Base-by-base conservation (phyloP, 345 rosid species). In the Microthlaspi erraticum region DNA sequence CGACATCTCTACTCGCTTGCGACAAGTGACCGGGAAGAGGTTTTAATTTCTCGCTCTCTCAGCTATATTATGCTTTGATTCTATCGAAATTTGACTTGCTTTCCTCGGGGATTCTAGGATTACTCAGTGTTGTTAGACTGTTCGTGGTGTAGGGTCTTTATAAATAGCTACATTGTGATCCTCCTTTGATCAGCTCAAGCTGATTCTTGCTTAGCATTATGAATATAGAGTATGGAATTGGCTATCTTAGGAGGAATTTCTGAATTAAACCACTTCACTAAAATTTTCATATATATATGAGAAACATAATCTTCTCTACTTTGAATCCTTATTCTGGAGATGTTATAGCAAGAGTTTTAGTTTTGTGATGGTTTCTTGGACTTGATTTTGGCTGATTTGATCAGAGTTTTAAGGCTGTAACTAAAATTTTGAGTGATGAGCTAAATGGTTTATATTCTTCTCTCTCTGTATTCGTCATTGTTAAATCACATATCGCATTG, bases 11-110 rank as follows among this genome's bases (percentile, higher is more conserved):
- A 60, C 76, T 72, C 84, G 87, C 34, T 60, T 82, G 18, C 88
- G 86, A 52, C 83, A 74, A 78, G 57, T 91, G 10, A 82, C 96
- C 17, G 96, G 98, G 29, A 94, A 94, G 79, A 87, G 99, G 99
- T 94, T 64, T 38, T 37, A 2, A 18, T 39, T 6, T 53, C 59
- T 70, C 50, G 43, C 18, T 50, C 38, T 31, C 53, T 33, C 16
- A 20, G 23, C 33, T 17, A 5, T 50, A 14, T 17, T 18, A 0
- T 20, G 8, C 26, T 64, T 10, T 1, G 1, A 20, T 11, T 62
- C 13, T 1, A 0, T 67, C 11, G 29, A 19, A 32, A 64, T 42
- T 37, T 52, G 17, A 5, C 66, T 39, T 64, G 44, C 48, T 64
- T 46, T 60, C 42, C 39, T 45, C 7, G 39, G 66, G 13, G 38